These are phyloP conservation scores for Globisporangium cederbergense DNA, from an alignment of 352 stramenopile species.

Conservation along the genomic window DNA sequence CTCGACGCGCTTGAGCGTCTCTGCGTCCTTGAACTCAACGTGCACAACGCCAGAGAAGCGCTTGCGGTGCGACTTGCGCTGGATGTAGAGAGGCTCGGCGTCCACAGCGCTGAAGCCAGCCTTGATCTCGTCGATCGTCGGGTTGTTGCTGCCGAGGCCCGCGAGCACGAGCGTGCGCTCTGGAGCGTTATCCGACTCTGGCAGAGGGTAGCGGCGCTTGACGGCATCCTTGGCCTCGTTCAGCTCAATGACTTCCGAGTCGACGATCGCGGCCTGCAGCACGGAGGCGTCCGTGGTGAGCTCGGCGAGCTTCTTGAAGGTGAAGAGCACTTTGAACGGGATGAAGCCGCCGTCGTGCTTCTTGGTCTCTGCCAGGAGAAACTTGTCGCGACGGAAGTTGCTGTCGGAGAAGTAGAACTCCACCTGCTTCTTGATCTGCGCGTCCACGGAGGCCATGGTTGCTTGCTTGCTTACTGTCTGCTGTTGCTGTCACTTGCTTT, in stretches of 20 bases:
- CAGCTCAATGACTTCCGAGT: constrained; percentile 77
- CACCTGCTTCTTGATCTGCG: constrained; percentile 87
- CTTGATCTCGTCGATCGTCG: constrained; percentile 83
- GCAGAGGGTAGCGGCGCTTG: constrained; percentile 68
- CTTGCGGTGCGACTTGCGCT: constrained; percentile 67
- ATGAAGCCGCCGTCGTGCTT: constrained; percentile 83
- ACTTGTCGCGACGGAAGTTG: constrained; percentile 91
- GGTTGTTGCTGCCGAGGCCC: constrained; percentile 51
- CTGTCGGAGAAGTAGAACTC: constrained; percentile 93
- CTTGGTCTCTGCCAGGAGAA: constrained; percentile 83
- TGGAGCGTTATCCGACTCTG: constrained; percentile 54
- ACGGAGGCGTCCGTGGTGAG: constrained; percentile 73
- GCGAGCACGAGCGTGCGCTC: constrained; percentile 72
- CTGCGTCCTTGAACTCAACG: constrained; percentile 70
- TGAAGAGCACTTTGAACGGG: constrained; percentile 84
- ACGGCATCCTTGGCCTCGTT: constrained; percentile 75
- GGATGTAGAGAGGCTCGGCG: constrained; percentile 66
- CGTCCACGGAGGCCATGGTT: constrained; percentile 58
- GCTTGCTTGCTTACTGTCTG: constrained; percentile 1
- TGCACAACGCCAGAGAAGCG: constrained; percentile 72
- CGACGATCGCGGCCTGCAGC: constrained; percentile 61
- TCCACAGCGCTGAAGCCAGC: constrained; percentile 49
- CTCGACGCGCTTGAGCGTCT: constrained; percentile 46
- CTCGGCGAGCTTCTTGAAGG: constrained; percentile 90
- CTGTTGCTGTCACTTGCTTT: constrained; percentile 2